Evolutionary conservation across 176 grass and related monocot genomes (phyloP).

Genomic region (Eleusine indica): DNA sequence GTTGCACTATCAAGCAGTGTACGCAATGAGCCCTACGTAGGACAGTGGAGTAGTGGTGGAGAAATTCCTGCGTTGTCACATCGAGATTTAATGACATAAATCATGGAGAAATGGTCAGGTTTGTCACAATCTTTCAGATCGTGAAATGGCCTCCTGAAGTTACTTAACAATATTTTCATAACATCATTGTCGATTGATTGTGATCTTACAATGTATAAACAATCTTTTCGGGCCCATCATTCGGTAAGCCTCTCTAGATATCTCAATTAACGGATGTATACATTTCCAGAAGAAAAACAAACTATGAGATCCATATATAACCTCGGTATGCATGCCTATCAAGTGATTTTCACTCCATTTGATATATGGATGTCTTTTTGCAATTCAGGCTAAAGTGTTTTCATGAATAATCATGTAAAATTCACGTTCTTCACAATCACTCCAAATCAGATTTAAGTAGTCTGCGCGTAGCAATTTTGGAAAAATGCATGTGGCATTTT

Average conservation of each 20-base stretch:
- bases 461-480: no score
- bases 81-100: constrained; percentile 8
- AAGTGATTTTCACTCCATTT: neutral
- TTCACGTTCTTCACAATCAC: neutral
- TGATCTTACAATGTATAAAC: neutral
- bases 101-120: neutral
- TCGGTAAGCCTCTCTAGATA: neutral
- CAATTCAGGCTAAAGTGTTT: neutral
- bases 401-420: neutral
- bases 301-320: neutral
- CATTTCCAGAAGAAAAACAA: no score
- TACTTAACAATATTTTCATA: neutral
- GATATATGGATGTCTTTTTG: neutral
- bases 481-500: neutral
- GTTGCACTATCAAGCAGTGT: neutral
- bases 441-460: neutral
- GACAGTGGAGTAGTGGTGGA: neutral
- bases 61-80: constrained; percentile 3
- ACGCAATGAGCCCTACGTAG: neutral
- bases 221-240: neutral
- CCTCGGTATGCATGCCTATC: neutral
- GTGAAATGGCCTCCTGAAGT: neutral
- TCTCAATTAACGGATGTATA: neutral
- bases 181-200: constrained; percentile 1
- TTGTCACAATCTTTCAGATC: neutral